Conservation (phyloP, 306 rosid species). For the Cajanus cajan region DNA sequence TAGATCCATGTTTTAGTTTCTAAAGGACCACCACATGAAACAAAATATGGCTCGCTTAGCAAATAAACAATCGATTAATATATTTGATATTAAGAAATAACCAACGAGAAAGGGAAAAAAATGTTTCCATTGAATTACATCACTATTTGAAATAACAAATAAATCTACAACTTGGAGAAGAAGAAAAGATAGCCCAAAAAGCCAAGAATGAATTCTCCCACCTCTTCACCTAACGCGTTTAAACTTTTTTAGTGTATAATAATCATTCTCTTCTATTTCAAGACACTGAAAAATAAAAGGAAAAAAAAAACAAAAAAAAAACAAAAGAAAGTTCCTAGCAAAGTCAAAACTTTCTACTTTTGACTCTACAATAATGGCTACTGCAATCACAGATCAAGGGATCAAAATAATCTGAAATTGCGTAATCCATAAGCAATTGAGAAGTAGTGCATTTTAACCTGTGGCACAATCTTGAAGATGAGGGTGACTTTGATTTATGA, state of each 20-base stretch:
- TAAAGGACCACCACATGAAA: not conserved
- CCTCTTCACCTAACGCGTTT: conserved; percentile 43
- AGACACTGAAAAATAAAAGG: conserved; percentile 33
- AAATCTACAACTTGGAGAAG: conserved; percentile 45
- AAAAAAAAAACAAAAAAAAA: not conserved
- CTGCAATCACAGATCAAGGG: conserved; percentile 31
- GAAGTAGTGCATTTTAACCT: conserved; percentile 59
- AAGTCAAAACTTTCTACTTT: conserved; percentile 66
- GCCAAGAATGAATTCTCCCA: conserved; percentile 48
- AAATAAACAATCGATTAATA: not conserved
- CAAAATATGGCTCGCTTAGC: not conserved
- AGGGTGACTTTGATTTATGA: conserved; percentile 71
- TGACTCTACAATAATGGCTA: conserved; percentile 43
- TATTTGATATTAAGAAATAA: not conserved
- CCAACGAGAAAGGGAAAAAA: not conserved
- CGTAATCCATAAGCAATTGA: conserved; percentile 37
- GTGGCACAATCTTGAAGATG: conserved; percentile 68
- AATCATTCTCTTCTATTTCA: conserved; percentile 39
- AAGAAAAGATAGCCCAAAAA: conserved; percentile 41
- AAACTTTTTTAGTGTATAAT: conserved; percentile 39
- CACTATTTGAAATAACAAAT: conserved; percentile 37
- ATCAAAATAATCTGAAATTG: conserved; percentile 31
- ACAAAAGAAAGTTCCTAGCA: conserved; percentile 37
- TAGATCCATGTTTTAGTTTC: not conserved
- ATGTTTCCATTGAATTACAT: conserved; percentile 34